Percentiles rank a stretch among this genome's conserved stretches.
These are phyloP conservation scores for Aspergillus tubingensis DNA, from an alignment of 2,329 filamentous ascomycete genomes.

Conservation along the genomic window DNA sequence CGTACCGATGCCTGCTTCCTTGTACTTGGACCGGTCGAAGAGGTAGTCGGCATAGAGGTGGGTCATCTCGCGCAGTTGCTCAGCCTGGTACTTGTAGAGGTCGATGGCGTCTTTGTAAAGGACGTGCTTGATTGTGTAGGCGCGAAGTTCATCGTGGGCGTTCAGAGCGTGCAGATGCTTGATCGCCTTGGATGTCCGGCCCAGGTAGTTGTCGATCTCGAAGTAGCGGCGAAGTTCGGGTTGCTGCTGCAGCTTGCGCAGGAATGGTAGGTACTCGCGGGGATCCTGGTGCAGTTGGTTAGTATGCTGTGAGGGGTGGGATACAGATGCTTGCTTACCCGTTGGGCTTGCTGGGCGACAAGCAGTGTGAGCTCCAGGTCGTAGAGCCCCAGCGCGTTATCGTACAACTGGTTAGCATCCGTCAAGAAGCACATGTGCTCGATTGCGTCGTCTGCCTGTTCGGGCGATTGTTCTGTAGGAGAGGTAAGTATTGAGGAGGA, in stretches of 20 bases:
- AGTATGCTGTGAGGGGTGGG: slow-evolving; percentile 5
- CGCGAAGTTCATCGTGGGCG: slow-evolving; percentile 73
- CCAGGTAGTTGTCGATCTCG: slow-evolving; percentile 85
- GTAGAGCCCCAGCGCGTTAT: slow-evolving; percentile 86
- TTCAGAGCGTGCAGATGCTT: slow-evolving; percentile 71
- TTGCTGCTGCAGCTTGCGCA: slow-evolving; percentile 80
- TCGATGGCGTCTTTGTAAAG: slow-evolving; percentile 77
- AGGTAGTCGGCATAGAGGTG: slow-evolving; percentile 78
- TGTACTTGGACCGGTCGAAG: slow-evolving; percentile 71
- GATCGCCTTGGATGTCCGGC: slow-evolving; percentile 74
- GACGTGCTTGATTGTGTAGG: slow-evolving; percentile 75
- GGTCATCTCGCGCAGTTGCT: slow-evolving; percentile 68
- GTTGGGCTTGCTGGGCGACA: slow-evolving; percentile 93
- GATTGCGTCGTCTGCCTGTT: slow-evolving; percentile 81
- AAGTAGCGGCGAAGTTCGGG: slow-evolving; percentile 71
- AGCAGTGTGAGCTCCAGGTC: slow-evolving; percentile 86
- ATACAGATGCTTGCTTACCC: slow-evolving; percentile 45
- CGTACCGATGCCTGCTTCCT: slow-evolving; percentile 74
- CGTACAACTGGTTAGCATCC: slow-evolving; percentile 88
- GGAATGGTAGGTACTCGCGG: slow-evolving; percentile 90
- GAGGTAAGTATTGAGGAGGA: slow-evolving; percentile 18
- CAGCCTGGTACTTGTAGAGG: slow-evolving; percentile 78
- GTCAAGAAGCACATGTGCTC: slow-evolving; percentile 98
- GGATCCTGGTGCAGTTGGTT: slow-evolving; percentile 64
- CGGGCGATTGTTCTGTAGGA: slow-evolving; percentile 58